Conservation (phyloP, 2,329 filamentous ascomycete genomes). For the Fusarium buharicum region DNA sequence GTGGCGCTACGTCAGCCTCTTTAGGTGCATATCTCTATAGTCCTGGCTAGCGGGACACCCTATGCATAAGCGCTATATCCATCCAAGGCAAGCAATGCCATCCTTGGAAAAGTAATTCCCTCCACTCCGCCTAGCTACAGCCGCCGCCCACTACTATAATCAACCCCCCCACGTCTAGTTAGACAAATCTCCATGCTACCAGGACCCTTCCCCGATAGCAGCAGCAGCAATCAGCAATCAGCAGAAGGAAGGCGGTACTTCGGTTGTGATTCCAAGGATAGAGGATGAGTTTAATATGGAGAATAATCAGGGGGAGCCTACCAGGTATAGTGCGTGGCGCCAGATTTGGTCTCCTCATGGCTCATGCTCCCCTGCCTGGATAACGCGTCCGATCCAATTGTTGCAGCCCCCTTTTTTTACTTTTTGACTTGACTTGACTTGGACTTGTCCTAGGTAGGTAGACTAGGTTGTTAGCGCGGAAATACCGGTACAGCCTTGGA, state of each 20-base stretch:
- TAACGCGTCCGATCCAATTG: constrained; percentile 21
- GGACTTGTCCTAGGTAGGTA: constrained; percentile 9
- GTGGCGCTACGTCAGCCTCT: constrained; percentile 14
- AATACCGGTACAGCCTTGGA: constrained; percentile 9
- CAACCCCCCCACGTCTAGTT: neutral
- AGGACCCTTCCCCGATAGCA: neutral
- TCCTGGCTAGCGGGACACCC: constrained; percentile 4
- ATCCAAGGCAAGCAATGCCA: neutral
- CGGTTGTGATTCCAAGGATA: constrained; percentile 19
- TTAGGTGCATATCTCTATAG: constrained; percentile 16
- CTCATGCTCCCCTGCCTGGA: neutral
- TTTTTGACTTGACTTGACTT: constrained; percentile 2
- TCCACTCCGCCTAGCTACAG: constrained; percentile 12
- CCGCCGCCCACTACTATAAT: neutral
- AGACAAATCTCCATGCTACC: constrained; percentile 8
- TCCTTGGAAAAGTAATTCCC: neutral
- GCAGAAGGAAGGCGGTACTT: constrained; percentile 22
- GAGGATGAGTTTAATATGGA: constrained; percentile 4
- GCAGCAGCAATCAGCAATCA: too few relatives aligned
- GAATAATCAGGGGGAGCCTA: neutral
- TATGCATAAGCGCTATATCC: constrained; percentile 12
- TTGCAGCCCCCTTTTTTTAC: constrained; percentile 15
- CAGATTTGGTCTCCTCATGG: constrained; percentile 14
- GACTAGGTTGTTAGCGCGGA: constrained; percentile 29
- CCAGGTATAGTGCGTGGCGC: constrained; percentile 21